Base-by-base conservation (phyloP, 306 rosid species). In the Aeschynomene evenia region DNA sequence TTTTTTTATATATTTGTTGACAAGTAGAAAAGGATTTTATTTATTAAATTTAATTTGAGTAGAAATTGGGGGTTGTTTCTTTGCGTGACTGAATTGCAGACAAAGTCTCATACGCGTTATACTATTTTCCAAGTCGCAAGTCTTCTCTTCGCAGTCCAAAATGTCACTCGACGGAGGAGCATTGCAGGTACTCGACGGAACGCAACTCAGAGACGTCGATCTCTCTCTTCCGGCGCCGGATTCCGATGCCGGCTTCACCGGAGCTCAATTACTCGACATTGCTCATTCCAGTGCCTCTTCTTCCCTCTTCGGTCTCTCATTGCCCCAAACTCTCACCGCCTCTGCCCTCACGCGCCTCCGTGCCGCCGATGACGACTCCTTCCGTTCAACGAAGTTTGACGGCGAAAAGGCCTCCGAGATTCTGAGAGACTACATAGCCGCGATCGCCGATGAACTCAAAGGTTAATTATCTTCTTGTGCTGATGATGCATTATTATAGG, bases 401-500 rank as follows among this genome's bases (percentile, higher is more conserved):
- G 68, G 57, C 23, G 80, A 68, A 1, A 77, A 86, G 57, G 95
- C 96, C 29, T 75, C 85, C 4, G 9, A 72, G 61, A 45, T 79
- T 34, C 74, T 87, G 60, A 54, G 61, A 43, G 85, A 78, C 72
- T 94, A 82, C 82, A 48, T 91, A 80, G 11, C 82, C 43, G 97
- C 99, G 67, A 78, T 94, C 87, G 92, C 96, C 28, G 88, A 90
- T 78, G 80, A 80, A 74, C 83, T 94, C 43, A 68, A 74, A 81
- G 97, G 97, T 94, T 67, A 18, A n/a, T 63, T 53, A 43, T n/a
- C 71, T 63, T 58, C 39, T 49, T 58, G n/a, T 36, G 36, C 29
- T 59, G 23, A 2, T 26, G 52, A 4, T 4, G 24, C 1, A 55
- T 53, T 70, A 71, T 60, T 12, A 11, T 63, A 46, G 33, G 14